A percentile compares a stretch with the other conserved stretches of the same genome.
These are phyloP conservation scores for Cladosporium sp. DNA, from an alignment of 2,329 filamentous ascomycete species.

Conservation along the genomic window DNA sequence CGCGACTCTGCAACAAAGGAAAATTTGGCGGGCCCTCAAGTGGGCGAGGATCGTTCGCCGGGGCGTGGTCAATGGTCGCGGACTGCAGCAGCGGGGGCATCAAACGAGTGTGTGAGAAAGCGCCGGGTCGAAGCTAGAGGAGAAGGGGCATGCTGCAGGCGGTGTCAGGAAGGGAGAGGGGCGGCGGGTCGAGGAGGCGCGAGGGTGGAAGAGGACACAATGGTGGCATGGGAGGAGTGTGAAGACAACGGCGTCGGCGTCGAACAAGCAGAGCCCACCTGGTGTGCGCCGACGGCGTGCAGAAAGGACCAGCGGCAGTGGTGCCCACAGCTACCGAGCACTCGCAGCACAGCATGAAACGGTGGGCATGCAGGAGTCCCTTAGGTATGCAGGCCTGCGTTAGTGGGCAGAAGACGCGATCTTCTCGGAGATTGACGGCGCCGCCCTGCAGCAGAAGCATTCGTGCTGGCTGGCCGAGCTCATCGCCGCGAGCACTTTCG, in stretches of 20 bases:
- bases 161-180: conserved; percentile 15
- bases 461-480: neutral
- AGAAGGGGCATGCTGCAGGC: conserved; percentile 25
- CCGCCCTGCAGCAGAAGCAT: neutral
- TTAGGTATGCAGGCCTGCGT: conserved; percentile 8
- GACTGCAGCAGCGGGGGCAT: conserved; percentile 8
- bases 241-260: conserved; percentile 1
- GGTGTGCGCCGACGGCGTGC: conserved; percentile 1
- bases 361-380: conserved; percentile 7
- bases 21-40: conserved; percentile 15
- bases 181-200: conserved; percentile 5
- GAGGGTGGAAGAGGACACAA: neutral
- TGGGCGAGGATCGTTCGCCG: conserved; percentile 2
- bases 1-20: conserved; percentile 24
- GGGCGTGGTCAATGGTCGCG: neutral
- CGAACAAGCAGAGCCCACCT: neutral
- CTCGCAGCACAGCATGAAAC: neutral
- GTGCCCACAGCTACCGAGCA: conserved; percentile 10
- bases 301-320: conserved; percentile 6
- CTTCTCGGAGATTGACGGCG: conserved; percentile 10
- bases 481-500: neutral
- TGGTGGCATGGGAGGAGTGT: neutral
- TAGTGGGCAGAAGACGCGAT: conserved; percentile 4
- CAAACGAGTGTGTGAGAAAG: conserved; percentile 31
- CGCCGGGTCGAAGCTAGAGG: conserved; percentile 23